Base-by-base conservation (phyloP, 1,139 yeast species). In the Sugiyamaella japonica region DNA sequence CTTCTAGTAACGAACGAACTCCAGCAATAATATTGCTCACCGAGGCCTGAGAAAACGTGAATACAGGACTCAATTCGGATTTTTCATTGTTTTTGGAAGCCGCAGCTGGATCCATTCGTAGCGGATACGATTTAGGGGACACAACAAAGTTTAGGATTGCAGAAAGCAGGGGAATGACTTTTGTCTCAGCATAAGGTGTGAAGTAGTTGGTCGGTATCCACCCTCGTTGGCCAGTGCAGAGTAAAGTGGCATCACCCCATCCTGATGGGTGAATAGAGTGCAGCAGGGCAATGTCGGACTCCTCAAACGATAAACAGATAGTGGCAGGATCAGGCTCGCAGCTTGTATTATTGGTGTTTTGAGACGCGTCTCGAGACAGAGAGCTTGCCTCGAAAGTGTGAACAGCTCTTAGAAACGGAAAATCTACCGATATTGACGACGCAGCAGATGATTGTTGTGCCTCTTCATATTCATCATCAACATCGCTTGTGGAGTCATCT, bases 201-300 rank as follows among this genome's bases (percentile, higher is more conserved):
- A 91, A 93, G 71, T 89, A 93, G 69, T 91, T 91, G 78, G 91
- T 86, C 1, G 99, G 99, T 15, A 93, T 89, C 99, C 99, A 93
- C 28, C 99, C 99, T 57, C 97, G 78, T 62, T 81, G 80, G 54
- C 88, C 80, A 6, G 87, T 78, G 52, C 83, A 83, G 15, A 85
- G 70, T 48, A 88, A 70, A 0, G 97, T 90, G 2, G 91, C 98
- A 70, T 93, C 98, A 56, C 97, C 97, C 99, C 99, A 93, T 1
- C 98, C 99, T 15, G 96, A 86, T 53, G 87, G 85, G 70, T 93
- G 98, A 31, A 90, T 82, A 8, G 91, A 82, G 68, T 91, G 97
- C 7, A 93, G 87, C 67, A 89, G 86, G 0, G 93, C 96, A 56
- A 89, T 74, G 64, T 90, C 97, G 59, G 84, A 82, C 63, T 83